Percentiles rank a stretch among this genome's conserved stretches.
Conservation (phyloP, 176 grass and related monocot genomes). For the Saccharum spontaneum region DNA sequence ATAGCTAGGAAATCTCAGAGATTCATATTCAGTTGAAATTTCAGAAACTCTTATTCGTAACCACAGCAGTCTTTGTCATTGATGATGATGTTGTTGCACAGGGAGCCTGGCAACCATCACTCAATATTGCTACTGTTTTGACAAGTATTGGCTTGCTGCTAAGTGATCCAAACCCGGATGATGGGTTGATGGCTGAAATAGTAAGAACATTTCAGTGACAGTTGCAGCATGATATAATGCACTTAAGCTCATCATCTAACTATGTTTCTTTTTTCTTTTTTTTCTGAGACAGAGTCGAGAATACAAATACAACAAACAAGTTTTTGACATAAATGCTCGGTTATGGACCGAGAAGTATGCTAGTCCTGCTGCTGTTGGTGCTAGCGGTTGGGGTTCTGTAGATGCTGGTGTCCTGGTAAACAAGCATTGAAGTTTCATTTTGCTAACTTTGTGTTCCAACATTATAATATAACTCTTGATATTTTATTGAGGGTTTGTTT, state of each 20-base stretch:
- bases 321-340: conserved; percentile 73
- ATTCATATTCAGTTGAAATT: neutral
- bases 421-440: neutral
- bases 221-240: neutral
- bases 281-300: conserved; percentile 64
- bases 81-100: conserved; percentile 35
- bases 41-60: neutral
- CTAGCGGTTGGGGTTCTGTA: conserved; percentile 40
- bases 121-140: conserved; percentile 84
- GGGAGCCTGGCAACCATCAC: conserved; percentile 87
- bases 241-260: conserved; percentile 16
- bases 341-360: conserved; percentile 79
- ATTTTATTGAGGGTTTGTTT: neutral
- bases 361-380: conserved; percentile 47
- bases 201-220: conserved; percentile 46
- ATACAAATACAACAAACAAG: conserved; percentile 80
- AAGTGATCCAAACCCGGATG: conserved; percentile 80
- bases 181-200: conserved; percentile 90
- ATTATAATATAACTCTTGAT: neutral
- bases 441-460: neutral
- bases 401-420: conserved; percentile 38
- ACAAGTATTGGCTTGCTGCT: conserved; percentile 77
- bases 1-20: neutral
- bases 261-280: neutral
- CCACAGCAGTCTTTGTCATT: conserved; percentile 22